Evolutionary conservation across 164 flowering plant species (phyloP).

Genomic region (Macadamia tetraphylla): DNA sequence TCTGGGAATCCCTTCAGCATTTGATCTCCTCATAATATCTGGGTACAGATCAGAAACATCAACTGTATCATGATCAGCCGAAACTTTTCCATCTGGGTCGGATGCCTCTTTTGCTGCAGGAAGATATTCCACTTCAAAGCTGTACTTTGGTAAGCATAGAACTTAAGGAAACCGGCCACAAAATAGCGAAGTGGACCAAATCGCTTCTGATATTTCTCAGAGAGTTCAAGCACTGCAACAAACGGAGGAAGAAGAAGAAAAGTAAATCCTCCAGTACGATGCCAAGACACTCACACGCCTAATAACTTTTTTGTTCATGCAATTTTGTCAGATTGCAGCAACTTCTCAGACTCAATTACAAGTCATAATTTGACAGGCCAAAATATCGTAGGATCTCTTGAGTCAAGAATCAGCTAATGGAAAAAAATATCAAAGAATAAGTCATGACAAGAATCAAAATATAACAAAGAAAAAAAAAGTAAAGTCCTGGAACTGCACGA

Average conservation of each 20-base stretch:
- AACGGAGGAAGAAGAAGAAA: not conserved
- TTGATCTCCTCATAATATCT: conserved; percentile 79
- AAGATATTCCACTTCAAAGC: conserved; percentile 85
- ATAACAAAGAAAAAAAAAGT: no score
- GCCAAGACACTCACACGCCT: no score
- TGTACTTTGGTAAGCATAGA: conserved; percentile 93
- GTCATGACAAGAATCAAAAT: no score
- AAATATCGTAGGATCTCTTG: no score
- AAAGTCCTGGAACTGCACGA: no score
- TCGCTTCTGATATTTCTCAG: conserved; percentile 94
- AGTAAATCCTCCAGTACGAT: no score
- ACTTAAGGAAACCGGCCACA: conserved; percentile 94
- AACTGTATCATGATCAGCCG: conserved; percentile 42
- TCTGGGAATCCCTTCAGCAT: conserved; percentile 75
- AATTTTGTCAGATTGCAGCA: no score
- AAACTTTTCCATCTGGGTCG: conserved; percentile 36
- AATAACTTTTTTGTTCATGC: no score
- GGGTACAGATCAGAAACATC: conserved; percentile 84
- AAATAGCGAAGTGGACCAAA: conserved; percentile 96
- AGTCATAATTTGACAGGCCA: no score
- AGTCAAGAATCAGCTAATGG: no score
- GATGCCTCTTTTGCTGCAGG: conserved; percentile 53
- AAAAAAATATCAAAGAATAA: no score
- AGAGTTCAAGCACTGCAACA: conserved; percentile 86
- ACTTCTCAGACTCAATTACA: no score